Evolutionary conservation across 257 asterid genomes (phyloP).

Genomic region (Voacanga thouarsii): DNA sequence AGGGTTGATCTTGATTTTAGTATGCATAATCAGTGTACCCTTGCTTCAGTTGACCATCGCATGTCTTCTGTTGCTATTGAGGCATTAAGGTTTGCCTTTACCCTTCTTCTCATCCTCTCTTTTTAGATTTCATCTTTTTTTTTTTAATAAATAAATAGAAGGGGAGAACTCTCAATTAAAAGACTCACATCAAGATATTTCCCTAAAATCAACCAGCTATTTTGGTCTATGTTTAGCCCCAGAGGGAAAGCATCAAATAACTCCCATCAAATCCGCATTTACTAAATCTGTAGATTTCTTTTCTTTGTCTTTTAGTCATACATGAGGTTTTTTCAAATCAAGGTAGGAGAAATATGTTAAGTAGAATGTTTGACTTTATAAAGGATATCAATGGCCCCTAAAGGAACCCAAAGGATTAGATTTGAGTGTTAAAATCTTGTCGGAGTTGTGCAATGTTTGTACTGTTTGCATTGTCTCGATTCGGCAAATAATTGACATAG

Average conservation of each 20-base stretch:
- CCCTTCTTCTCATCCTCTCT: neutral
- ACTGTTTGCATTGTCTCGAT: neutral
- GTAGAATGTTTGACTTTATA: neutral
- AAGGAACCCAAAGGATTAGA: neutral
- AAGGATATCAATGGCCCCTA: neutral
- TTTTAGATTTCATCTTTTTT: neutral
- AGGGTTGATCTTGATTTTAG: conserved; percentile 4
- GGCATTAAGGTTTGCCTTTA: conserved; percentile 43
- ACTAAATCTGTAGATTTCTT: neutral
- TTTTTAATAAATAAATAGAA: too few species aligned
- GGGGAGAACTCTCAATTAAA: neutral
- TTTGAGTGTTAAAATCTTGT: neutral
- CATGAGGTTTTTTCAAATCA: too few species aligned
- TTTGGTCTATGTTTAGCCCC: neutral
- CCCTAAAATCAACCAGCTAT: neutral
- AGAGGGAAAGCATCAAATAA: neutral
- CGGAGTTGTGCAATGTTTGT: neutral
- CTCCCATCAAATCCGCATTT: neutral
- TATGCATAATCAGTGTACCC: conserved; percentile 15
- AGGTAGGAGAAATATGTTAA: neutral
- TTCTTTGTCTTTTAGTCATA: too few species aligned
- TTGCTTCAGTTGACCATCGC: conserved; percentile 25
- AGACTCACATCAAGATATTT: neutral
- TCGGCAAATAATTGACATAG: neutral
- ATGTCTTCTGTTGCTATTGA: conserved; percentile 23